Conservation (phyloP, 2,329 filamentous ascomycete genomes). For the Fusarium liriodendri region DNA sequence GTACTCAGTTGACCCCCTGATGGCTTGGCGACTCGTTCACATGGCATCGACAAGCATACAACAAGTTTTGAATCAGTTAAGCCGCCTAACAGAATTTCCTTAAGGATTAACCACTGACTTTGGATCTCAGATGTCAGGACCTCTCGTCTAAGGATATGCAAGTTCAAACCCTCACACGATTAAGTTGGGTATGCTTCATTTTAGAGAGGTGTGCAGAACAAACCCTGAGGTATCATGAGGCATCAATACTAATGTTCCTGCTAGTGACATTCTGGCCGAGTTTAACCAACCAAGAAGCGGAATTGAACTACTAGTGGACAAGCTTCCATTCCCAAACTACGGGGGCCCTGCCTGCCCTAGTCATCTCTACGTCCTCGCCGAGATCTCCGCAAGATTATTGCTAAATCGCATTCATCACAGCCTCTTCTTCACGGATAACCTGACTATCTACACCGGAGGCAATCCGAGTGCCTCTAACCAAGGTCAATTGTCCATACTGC, state of each 20-base stretch:
- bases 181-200: background rate
- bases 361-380: background rate
- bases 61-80: background rate
- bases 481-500: background rate
- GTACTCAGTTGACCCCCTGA: background rate
- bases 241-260: fast-evolving
- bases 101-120: background rate
- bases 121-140: background rate
- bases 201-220: background rate
- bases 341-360: background rate
- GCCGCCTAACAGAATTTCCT: too few relatives aligned
- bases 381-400: background rate
- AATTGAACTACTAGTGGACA: background rate
- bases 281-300: background rate
- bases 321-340: background rate
- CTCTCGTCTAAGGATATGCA: background rate
- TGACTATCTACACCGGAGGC: background rate
- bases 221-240: background rate
- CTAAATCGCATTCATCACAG: background rate
- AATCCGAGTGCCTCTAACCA: background rate
- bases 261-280: background rate
- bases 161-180: background rate
- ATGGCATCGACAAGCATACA: background rate
- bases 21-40: background rate
- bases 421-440: background rate